Conservation (phyloP, 1,139 yeast species). For the Hyphopichia buzzinii region DNA sequence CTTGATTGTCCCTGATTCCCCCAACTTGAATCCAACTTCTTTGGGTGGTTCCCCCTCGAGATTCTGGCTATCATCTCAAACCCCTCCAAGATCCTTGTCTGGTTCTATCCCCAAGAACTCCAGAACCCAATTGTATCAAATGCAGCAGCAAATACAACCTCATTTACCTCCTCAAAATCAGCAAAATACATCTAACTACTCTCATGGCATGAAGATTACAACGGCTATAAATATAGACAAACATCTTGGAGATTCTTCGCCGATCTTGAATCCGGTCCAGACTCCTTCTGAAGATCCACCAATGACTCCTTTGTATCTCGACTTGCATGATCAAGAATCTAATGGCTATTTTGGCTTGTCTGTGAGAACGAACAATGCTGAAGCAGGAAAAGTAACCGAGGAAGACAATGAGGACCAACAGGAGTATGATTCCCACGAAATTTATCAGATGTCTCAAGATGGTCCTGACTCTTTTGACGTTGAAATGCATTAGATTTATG, state of each 20-base stretch:
- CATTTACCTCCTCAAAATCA: conserved; percentile 7
- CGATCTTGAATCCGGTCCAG: conserved; percentile 40
- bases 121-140: conserved; percentile 16
- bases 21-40: conserved; percentile 51
- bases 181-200: conserved; percentile 1
- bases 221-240: conserved; percentile 2
- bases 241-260: conserved; percentile 29
- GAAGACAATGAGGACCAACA: conserved; percentile 11
- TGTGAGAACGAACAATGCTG: neutral
- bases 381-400: conserved; percentile 10
- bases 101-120: conserved; percentile 19
- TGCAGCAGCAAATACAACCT: conserved; percentile 11
- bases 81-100: conserved; percentile 45
- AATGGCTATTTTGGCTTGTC: conserved; percentile 2
- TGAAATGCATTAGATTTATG: conserved; percentile 1
- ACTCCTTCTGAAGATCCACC: conserved; percentile 47
- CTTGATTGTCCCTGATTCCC: conserved; percentile 45
- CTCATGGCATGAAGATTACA: neutral
- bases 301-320: conserved; percentile 45
- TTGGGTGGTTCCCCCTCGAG: conserved; percentile 56
- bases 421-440: neutral
- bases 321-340: conserved; percentile 7
- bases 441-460: neutral
- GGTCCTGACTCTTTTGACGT: neutral
- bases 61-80: conserved; percentile 50